These are phyloP conservation scores for Petasospora fabianii DNA, from an alignment of 1,139 yeast genomes.

Conservation along the genomic window DNA sequence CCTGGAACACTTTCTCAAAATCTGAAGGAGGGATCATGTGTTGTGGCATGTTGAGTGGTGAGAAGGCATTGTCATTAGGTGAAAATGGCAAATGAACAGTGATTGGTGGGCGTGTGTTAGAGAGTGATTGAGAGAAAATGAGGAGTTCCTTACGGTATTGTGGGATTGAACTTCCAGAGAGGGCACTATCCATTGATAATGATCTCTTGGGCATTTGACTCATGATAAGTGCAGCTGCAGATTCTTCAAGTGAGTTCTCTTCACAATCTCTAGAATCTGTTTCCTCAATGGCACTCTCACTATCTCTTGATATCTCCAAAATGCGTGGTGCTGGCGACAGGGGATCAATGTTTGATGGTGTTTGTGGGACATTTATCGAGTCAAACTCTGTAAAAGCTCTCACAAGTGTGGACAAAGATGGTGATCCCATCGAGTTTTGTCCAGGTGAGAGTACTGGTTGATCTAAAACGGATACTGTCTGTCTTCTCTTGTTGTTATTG, in stretches of 20 bases:
- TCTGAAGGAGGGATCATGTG: conserved; percentile 11
- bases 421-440: conserved; percentile 27
- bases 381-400: conserved; percentile 41
- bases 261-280: conserved; percentile 2
- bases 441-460: conserved; percentile 10
- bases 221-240: too few species aligned
- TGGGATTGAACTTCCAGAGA: conserved; percentile 19
- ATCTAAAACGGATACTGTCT: conserved; percentile 9
- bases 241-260: not conserved
- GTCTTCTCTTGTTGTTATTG: conserved; percentile 9
- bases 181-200: conserved; percentile 19
- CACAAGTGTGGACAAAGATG: conserved; percentile 43
- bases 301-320: conserved; percentile 7
- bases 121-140: conserved; percentile 15
- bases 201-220: conserved; percentile 17
- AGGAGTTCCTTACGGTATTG: conserved; percentile 22
- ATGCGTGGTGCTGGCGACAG: conserved; percentile 14
- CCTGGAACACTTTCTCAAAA: conserved; percentile 30
- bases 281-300: conserved; percentile 9
- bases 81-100: not conserved
- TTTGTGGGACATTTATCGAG: conserved; percentile 23
- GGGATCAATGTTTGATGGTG: conserved; percentile 26
- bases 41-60: conserved; percentile 17
- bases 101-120: conserved; percentile 5
- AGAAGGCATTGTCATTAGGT: not conserved